A percentile compares a stretch with the other conserved stretches of the same genome.
These are phyloP conservation scores for Leccinum griseonigrum DNA, from an alignment of 1,284 basidiomycete genomes.

Conservation along the genomic window DNA sequence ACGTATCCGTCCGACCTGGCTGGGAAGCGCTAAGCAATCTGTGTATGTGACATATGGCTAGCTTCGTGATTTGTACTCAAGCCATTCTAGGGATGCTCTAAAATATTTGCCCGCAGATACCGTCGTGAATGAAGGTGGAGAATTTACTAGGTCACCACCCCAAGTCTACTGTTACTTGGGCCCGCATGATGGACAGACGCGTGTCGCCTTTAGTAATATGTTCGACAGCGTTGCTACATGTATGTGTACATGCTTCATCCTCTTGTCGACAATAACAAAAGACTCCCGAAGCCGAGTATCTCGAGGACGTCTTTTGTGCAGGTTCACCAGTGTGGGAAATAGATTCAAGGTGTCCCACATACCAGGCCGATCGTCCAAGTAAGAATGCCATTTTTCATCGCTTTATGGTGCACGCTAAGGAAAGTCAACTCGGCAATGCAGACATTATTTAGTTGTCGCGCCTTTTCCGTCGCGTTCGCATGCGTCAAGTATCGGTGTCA, in stretches of 20 bases:
- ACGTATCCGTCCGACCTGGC: slow-evolving; percentile 41
- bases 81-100: slow-evolving; percentile 45
- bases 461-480: slow-evolving; percentile 64
- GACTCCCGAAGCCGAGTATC: slow-evolving; percentile 38
- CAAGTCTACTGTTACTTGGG: slow-evolving; percentile 63
- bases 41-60: slow-evolving; percentile 41
- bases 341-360: slow-evolving; percentile 89
- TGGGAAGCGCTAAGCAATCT: slow-evolving; percentile 43
- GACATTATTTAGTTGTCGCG: slow-evolving; percentile 81
- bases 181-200: slow-evolving; percentile 50
- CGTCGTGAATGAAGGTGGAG: slow-evolving; percentile 45
- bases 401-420: not conserved
- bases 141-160: slow-evolving; percentile 47
- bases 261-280: not conserved
- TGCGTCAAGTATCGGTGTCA: slow-evolving; percentile 58
- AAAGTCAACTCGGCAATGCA: slow-evolving; percentile 47
- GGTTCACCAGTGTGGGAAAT: slow-evolving; percentile 85
- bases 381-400: slow-evolving; percentile 15
- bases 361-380: slow-evolving; percentile 59
- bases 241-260: slow-evolving; percentile 51
- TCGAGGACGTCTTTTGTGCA: slow-evolving; percentile 62
- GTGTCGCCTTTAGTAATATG: slow-evolving; percentile 47
- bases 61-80: slow-evolving; percentile 7
- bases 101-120: slow-evolving; percentile 56
- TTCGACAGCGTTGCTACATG: slow-evolving; percentile 58